phyloP scores from a whole-genome alignment of 2,329 filamentous ascomycete species.

The Alternaria consortialis region DNA sequence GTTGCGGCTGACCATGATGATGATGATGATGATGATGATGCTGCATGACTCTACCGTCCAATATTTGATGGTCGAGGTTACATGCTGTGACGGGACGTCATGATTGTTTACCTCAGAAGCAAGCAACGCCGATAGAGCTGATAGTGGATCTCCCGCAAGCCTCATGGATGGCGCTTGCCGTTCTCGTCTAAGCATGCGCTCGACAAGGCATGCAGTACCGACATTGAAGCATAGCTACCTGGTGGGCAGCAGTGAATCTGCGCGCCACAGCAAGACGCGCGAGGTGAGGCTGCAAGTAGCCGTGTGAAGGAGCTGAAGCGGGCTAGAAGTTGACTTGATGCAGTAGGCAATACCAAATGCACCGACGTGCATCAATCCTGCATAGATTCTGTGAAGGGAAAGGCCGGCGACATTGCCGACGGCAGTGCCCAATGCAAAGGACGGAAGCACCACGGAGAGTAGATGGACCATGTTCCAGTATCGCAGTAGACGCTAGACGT shows the following conservation, averaged over 20 bases:
- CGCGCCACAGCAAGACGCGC: constrained; percentile 33
- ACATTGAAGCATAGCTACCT: constrained; percentile 18
- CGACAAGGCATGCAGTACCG: constrained; percentile 28
- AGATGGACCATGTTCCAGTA: constrained; percentile 19
- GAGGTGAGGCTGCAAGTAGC: constrained; percentile 47
- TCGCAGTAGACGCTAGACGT: constrained; percentile 9
- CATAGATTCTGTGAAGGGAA: constrained; percentile 29
- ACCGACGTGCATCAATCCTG: constrained; percentile 31
- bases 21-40: constrained; percentile 21
- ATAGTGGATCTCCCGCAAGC: constrained; percentile 33
- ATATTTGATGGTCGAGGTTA: constrained; percentile 34
- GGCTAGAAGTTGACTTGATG: constrained; percentile 34
- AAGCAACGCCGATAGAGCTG: constrained; percentile 25
- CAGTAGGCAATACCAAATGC: constrained; percentile 29
- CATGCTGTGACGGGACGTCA: constrained; percentile 28
- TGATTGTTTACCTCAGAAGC: constrained; percentile 25
- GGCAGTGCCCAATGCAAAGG: constrained; percentile 11
- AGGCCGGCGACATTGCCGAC: constrained; percentile 19
- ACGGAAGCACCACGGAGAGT: constrained; percentile 9
- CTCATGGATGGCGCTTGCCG: constrained; percentile 26
- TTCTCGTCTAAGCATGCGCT: constrained; percentile 26
- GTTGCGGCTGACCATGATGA: constrained; percentile 23
- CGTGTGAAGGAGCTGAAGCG: constrained; percentile 37
- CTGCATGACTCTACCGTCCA: constrained; percentile 12
- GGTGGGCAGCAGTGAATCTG: constrained; percentile 20